These are phyloP conservation scores for Atkinsonella texensis DNA, from an alignment of 2,329 filamentous ascomycete species.

Conservation along the genomic window DNA sequence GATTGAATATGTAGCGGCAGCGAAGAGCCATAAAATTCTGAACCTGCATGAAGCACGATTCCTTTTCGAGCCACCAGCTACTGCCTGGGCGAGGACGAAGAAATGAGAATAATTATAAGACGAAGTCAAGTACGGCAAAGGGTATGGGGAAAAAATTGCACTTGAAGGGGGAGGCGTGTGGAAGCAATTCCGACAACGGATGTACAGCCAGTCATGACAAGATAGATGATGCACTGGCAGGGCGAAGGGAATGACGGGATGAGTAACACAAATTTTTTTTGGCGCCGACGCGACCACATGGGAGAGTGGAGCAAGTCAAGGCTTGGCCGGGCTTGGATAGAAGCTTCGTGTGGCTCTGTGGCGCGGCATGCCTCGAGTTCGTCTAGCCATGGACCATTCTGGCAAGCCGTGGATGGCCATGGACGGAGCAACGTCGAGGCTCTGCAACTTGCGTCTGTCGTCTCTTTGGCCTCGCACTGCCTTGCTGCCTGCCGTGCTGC, in stretches of 20 bases:
- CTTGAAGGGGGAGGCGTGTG: conserved; percentile 6
- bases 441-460: too few species aligned
- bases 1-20: conserved; percentile 14
- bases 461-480: too few species aligned
- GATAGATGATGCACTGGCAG: conserved; percentile 10
- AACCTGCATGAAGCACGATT: not conserved
- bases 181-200: conserved; percentile 19
- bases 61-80: not conserved
- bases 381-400: too few species aligned
- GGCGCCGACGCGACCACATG: conserved; percentile 15
- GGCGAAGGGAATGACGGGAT: conserved; percentile 10
- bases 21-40: not conserved
- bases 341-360: not conserved
- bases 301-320: conserved; percentile 16
- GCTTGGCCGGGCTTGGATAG: conserved; percentile 9
- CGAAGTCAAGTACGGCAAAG: not conserved
- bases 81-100: not conserved
- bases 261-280: conserved; percentile 11
- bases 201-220: conserved; percentile 16
- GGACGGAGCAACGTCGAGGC: not conserved
- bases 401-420: not conserved
- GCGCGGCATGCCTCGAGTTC: not conserved
- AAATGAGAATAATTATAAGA: not conserved
- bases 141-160: conserved; percentile 17
- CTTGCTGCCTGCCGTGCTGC: too few species aligned